Evolutionary conservation across 129 eudicot species (phyloP), one percentile per base, ranked within the genome.

Genomic region (Chrysanthemum seticuspe): DNA sequence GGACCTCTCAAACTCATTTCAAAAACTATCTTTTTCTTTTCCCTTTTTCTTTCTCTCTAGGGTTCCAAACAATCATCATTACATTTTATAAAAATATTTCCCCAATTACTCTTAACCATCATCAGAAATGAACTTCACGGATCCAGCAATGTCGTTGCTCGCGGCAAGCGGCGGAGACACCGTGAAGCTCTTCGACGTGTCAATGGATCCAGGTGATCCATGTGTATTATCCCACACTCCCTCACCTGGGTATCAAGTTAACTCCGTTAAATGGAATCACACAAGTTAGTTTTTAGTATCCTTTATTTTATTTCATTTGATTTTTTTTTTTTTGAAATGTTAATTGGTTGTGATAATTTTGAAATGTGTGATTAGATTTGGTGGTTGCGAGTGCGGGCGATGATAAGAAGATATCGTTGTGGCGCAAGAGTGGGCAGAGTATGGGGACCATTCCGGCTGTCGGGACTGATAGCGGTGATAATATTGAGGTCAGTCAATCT

Each of bases 381-480:
- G 96, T 91, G 71, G 90, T 91, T 75, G 97, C 97, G 15, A 91
- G 96, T 80, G 97, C 91, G 6, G 97, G 97, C 58, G 96, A 91
- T 10, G 96, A 91, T 82, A 78, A 86, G 16, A 81, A 78, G 81
- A 88, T 91, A 73, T 86, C 96, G 3, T 57, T 91, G 72, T 88
- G 96, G 96, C 86, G 83, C 29, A 91, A 83, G 62, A 87, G 85
- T 54, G 97, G 97, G 62, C 93, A 86, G 51, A 88, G 87, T 65
- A 81, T 91, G 91, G 91, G 96, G 51, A 84, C 85, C 19, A 77
- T 91, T 72, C 97, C 97, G 1, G 73, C 65, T 36, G 91, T 86
- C 50, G 88, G 92, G 56, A 74, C 59, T 13, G 91, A 85, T 18
- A 79, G 83, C 29, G 87, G 91, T 13, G 97, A 91, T 54, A 83